A percentile compares a stretch with the other conserved stretches of the same genome.
These are phyloP conservation scores for Aphanomyces astaci DNA, from an alignment of 352 stramenopile species.

Conservation along the genomic window DNA sequence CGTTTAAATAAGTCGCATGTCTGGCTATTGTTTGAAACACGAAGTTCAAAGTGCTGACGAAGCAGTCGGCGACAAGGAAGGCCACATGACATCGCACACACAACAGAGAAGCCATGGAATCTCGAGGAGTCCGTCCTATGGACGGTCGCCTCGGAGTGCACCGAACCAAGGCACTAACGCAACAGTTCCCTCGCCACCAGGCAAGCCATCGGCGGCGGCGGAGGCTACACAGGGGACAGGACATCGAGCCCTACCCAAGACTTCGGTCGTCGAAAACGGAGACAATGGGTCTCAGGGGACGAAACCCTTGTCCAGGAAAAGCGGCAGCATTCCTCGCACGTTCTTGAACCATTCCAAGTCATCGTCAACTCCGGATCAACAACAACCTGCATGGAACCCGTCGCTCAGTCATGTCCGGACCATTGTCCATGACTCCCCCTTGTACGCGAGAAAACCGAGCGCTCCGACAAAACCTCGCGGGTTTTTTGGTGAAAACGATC, in stretches of 20 bases:
- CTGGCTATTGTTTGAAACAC: slow-evolving; percentile 14
- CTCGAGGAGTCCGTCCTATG: neutral
- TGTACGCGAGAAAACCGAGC: slow-evolving; percentile 5
- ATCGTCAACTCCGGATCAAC: neutral
- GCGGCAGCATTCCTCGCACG: slow-evolving; percentile 5
- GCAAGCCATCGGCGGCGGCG: neutral
- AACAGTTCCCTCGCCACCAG: neutral
- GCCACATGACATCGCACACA: neutral
- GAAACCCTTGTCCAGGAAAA: neutral
- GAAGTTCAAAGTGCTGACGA: slow-evolving; percentile 1
- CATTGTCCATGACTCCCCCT: slow-evolving; percentile 3
- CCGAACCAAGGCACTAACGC: neutral
- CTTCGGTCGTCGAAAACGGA: neutral
- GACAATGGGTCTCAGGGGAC: neutral
- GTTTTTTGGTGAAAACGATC: slow-evolving; percentile 17
- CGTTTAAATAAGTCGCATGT: slow-evolving; percentile 17
- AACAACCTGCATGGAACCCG: neutral
- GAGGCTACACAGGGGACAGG: neutral
- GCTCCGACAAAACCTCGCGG: neutral
- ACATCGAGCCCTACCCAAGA: neutral
- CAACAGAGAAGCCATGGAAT: slow-evolving; percentile 5
- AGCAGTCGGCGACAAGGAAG: neutral
- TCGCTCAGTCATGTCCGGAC: neutral
- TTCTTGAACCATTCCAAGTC: neutral
- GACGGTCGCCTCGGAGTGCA: neutral